Evolutionary conservation across 2,329 filamentous ascomycete genomes (phyloP), one percentile per base, ranked within the genome.

Genomic region (Coniochaeta sp.): DNA sequence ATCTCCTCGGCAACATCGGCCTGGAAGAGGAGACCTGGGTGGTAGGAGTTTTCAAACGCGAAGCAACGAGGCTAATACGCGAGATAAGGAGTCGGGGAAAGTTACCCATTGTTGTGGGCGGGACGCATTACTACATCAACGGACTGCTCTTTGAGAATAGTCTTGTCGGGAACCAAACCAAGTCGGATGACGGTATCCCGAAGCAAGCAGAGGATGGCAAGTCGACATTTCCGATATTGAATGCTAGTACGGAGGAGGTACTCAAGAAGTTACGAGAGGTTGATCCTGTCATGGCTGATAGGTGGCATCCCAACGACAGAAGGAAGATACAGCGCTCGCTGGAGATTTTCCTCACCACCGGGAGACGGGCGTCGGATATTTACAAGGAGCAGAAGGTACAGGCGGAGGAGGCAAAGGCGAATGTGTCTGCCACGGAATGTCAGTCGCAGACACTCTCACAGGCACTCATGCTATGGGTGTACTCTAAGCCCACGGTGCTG

Each of bases 71-170:
- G 14, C 72, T 86, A 14, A 92, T 99, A 55, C 71, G 78, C 22
- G 89, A 94, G 38, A 96, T 99, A 51, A 80, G 86, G 48, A 73
- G 73, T 7, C 78, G 92, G 60, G 89, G 90, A 1, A 88, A 86
- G 56, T 68, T 96, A 12, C 94, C 94, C 0, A 91, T 99, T 26
- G 72, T 99, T 1, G 94, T 97, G 1, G 94, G 94, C 24, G 94
- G 94, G 8, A 96, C 92, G 10, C 90, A 96, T 62, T 99, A 97
- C 71, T 99, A 99, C 64, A 87, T 89, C 0, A 91, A 96, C 61
- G 84, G 89, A 1, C 76, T 99, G 14, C 76, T 99, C 3, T 96
- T 97, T 65, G 80, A 87, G 30, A 83, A 91, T 57, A 77, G 78
- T 14, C 67, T 91, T 6, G 74, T 88, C 1, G 72, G 72, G 10